Conservation (phyloP, 352 stramenopile species). For the Elongisporangium prolatum region DNA sequence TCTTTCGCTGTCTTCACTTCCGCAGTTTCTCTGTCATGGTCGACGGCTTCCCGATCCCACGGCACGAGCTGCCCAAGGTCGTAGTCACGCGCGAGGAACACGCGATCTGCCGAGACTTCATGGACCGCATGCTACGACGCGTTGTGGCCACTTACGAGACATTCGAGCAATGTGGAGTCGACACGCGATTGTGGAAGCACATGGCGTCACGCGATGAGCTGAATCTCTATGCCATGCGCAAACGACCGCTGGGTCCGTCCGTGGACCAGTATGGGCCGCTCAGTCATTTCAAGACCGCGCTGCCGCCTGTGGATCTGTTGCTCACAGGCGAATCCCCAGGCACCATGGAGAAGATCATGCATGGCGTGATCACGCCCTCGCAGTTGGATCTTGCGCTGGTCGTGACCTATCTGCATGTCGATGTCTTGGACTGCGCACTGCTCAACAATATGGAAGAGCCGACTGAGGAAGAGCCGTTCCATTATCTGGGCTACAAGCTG, state of each 20-base stretch:
- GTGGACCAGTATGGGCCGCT: slow-evolving; percentile 10
- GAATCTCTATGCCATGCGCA: slow-evolving; percentile 35
- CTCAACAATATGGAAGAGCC: slow-evolving; percentile 46
- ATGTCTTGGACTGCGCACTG: slow-evolving; percentile 47
- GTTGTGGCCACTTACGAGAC: slow-evolving; percentile 38
- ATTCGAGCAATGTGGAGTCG: slow-evolving; percentile 24
- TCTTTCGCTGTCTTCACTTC: no score
- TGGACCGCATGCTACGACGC: slow-evolving; percentile 26
- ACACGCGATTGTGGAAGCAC: slow-evolving; percentile 34
- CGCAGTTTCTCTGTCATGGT: slow-evolving; percentile 18
- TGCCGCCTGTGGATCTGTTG: slow-evolving; percentile 22
- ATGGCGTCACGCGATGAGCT: slow-evolving; percentile 31
- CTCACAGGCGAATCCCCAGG: slow-evolving; percentile 45
- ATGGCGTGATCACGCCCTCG: slow-evolving; percentile 36
- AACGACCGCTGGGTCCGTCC: slow-evolving; percentile 21
- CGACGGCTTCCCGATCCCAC: slow-evolving; percentile 33
- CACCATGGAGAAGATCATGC: slow-evolving; percentile 42
- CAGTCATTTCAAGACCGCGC: slow-evolving; percentile 13
- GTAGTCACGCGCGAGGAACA: slow-evolving; percentile 25
- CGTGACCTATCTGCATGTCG: slow-evolving; percentile 47
- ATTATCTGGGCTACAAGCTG: slow-evolving; percentile 52
- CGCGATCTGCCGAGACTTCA: slow-evolving; percentile 22
- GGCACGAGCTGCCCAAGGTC: slow-evolving; percentile 27
- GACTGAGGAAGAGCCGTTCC: slow-evolving; percentile 33
- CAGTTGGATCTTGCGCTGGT: slow-evolving; percentile 45